Percentiles rank a stretch among this genome's conserved stretches.
Evolutionary conservation across 495 filamentous ascomycete species (phyloP).

Genomic region (Rhypophila decipiens): DNA sequence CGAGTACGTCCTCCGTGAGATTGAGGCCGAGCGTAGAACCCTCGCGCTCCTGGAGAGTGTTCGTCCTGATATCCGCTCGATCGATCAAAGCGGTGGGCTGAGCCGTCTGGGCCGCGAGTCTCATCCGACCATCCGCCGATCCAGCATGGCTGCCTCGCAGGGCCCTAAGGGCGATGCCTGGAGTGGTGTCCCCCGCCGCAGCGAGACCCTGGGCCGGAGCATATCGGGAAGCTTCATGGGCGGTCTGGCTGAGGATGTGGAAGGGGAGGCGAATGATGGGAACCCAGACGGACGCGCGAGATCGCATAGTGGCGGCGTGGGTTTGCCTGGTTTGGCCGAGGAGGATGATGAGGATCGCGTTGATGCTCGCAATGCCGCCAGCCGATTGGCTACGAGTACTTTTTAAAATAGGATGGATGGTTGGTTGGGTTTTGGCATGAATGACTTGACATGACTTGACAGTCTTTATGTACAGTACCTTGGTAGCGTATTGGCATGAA

Average conservation of each 20-base stretch:
- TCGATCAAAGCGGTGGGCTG: conserved; percentile 84
- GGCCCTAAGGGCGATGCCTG: conserved; percentile 95
- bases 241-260: conserved; percentile 33
- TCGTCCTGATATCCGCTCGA: conserved; percentile 84
- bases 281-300: conserved; percentile 31
- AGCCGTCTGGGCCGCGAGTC: conserved; percentile 81
- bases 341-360: conserved; percentile 92
- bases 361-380: conserved; percentile 92
- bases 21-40: conserved; percentile 89
- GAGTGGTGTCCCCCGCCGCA: conserved; percentile 83
- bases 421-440: no score
- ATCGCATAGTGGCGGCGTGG: conserved; percentile 48
- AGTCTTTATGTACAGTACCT: no score
- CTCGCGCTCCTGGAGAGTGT: conserved; percentile 88
- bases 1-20: conserved; percentile 90
- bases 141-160: conserved; percentile 77
- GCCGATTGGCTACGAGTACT: conserved; percentile 85
- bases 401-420: no score
- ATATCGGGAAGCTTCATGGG: conserved; percentile 64
- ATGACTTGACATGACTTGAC: no score
- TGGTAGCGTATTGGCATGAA: no score
- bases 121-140: conserved; percentile 68
- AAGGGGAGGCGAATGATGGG: conserved; percentile 34
- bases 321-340: conserved; percentile 56
- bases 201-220: conserved; percentile 68